A percentile compares a stretch with the other conserved stretches of the same genome.
Evolutionary conservation across 345 rosid species (phyloP).

Genomic region (Reutealis trisperma): DNA sequence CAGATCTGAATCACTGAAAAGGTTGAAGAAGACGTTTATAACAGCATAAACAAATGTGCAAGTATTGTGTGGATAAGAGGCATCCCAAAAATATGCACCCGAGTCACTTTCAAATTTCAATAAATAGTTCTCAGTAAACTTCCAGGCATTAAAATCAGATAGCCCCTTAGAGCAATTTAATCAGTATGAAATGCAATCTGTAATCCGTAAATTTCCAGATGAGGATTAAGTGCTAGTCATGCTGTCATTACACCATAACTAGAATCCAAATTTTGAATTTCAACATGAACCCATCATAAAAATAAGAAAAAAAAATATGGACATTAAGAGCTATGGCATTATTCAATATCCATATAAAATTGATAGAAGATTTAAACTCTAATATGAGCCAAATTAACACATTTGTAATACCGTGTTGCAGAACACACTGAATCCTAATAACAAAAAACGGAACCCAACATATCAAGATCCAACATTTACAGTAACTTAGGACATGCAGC

Average conservation of each 20-base stretch:
- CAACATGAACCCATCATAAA: background rate
- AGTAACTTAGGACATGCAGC: background rate
- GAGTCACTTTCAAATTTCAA: background rate
- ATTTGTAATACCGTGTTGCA: too few relatives aligned
- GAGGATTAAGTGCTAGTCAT: background rate
- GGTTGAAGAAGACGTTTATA: constrained; percentile 13
- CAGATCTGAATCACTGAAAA: constrained; percentile 39
- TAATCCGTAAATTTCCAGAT: too few relatives aligned
- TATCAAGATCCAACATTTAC: background rate
- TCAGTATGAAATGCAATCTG: too few relatives aligned
- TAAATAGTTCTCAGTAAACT: too few relatives aligned
- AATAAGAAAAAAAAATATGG: background rate
- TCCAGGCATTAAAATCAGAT: background rate
- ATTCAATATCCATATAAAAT: background rate
- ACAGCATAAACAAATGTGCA: constrained; percentile 5
- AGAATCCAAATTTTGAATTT: background rate
- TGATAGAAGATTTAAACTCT: background rate
- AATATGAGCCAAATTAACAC: constrained; percentile 1
- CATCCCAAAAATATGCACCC: background rate
- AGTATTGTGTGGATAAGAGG: too few relatives aligned
- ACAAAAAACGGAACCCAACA: background rate
- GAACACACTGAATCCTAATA: background rate
- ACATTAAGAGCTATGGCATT: background rate
- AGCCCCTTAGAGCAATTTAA: too few relatives aligned
- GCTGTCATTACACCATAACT: background rate